A percentile compares a stretch with the other conserved stretches of the same genome.
These are phyloP conservation scores for Leccinum rimulosum DNA, from an alignment of 768 basidiomycete genomes.

Conservation along the genomic window DNA sequence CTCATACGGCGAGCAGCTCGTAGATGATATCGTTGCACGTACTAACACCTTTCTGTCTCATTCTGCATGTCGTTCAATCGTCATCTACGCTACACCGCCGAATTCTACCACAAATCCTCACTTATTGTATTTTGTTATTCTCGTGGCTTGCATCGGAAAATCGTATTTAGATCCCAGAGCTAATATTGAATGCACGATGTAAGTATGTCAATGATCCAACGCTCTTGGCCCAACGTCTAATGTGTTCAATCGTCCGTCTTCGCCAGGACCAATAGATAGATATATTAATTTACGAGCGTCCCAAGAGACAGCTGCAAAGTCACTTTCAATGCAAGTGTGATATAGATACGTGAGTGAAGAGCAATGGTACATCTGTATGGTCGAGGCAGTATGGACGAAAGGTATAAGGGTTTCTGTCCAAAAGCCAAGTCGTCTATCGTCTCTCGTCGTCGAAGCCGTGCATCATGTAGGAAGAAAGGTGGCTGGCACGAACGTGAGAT, in stretches of 20 bases:
- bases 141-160: constrained; percentile 4
- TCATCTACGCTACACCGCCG: constrained; percentile 11
- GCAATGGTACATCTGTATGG: constrained; percentile 26
- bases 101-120: constrained; percentile 13
- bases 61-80: constrained; percentile 8
- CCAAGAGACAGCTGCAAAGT: constrained; percentile 11
- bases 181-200: constrained; percentile 1
- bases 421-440: not conserved
- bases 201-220: not conserved
- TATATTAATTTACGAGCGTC: constrained; percentile 31
- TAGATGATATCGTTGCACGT: constrained; percentile 30
- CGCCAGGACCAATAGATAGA: constrained; percentile 18
- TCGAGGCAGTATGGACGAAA: constrained; percentile 13
- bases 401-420: constrained; percentile 6
- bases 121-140: constrained; percentile 28
- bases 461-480: constrained; percentile 60
- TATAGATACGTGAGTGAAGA: constrained; percentile 32
- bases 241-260: not conserved
- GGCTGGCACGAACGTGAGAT: constrained; percentile 35
- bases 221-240: not conserved
- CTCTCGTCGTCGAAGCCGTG: constrained; percentile 1
- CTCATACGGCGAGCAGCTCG: constrained; percentile 80
- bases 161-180: constrained; percentile 12
- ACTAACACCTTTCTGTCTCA: constrained; percentile 14
- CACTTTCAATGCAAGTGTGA: constrained; percentile 25